Percentiles rank a stretch among this genome's conserved stretches.
These are phyloP conservation scores for Picea engelmannii DNA, from an alignment of 83 land plant genomes.

Conservation along the genomic window DNA sequence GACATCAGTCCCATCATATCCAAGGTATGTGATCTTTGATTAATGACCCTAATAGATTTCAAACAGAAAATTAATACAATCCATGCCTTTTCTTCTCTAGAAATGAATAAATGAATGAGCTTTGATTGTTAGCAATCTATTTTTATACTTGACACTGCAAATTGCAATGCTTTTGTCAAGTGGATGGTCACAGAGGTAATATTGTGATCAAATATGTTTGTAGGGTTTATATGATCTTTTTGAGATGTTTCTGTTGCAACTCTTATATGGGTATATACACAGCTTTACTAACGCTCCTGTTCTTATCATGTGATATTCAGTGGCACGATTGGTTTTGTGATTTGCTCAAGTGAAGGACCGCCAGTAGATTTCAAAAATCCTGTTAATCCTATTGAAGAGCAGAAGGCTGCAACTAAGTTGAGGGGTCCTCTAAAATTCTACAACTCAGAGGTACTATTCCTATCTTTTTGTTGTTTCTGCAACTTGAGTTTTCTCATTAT, in stretches of 20 bases:
- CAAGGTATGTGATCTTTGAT: slow-evolving; percentile 52
- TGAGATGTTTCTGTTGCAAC: neutral
- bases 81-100: too few relatives aligned
- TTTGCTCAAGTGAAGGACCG: slow-evolving; percentile 96
- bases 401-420: slow-evolving; percentile 23
- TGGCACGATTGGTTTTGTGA: slow-evolving; percentile 98
- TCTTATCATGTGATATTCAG: slow-evolving; percentile 46
- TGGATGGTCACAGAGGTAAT: neutral
- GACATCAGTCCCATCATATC: slow-evolving; percentile 98
- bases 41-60: too few relatives aligned
- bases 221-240: neutral
- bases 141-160: neutral
- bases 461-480: too few relatives aligned
- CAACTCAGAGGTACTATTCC: slow-evolving; percentile 73
- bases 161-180: neutral
- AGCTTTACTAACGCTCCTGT: neutral
- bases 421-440: slow-evolving; percentile 81
- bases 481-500: too few relatives aligned
- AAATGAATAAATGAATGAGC: neutral
- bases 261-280: neutral
- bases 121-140: neutral
- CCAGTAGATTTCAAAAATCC: slow-evolving; percentile 86
- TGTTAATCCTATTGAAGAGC: slow-evolving; percentile 65
- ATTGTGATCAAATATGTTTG: neutral
- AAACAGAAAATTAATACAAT: neutral